phyloP scores from a whole-genome alignment of 257 asterid species.

The Capsicum baccatum region DNA sequence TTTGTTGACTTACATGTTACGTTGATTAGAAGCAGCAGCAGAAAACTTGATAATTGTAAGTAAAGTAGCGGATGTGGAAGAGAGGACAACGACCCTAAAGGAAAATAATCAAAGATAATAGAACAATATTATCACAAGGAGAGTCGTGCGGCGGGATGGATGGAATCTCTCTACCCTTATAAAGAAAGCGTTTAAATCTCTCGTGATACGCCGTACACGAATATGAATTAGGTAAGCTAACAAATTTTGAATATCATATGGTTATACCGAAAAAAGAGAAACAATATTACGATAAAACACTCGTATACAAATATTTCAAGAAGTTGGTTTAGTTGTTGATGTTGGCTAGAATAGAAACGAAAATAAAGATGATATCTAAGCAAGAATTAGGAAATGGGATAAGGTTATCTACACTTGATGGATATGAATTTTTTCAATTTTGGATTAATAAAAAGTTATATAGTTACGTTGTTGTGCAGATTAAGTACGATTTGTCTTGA shows the following conservation, averaged over 20 bases:
- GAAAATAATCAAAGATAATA: background rate
- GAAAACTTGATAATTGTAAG: background rate
- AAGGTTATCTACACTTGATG: background rate
- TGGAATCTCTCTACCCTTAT: background rate
- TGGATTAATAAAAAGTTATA: background rate
- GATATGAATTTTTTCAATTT: background rate
- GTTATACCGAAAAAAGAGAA: background rate
- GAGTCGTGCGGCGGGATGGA: background rate
- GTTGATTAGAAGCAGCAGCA: background rate
- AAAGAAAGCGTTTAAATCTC: background rate
- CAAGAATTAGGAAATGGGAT: background rate
- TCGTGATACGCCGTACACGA: background rate
- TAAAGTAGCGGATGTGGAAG: background rate
- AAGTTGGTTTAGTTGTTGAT: background rate
- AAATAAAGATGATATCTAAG: background rate
- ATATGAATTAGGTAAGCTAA: background rate
- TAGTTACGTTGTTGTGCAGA: background rate
- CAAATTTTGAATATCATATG: background rate
- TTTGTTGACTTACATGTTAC: background rate
- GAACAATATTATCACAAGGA: background rate
- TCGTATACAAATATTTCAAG: background rate
- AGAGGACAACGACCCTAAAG: background rate
- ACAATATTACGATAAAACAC: background rate
- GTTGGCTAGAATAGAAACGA: background rate
- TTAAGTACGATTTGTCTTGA: background rate